These are phyloP conservation scores for Termitomyces sp. DNA, from an alignment of 768 basidiomycete species.

Conservation along the genomic window DNA sequence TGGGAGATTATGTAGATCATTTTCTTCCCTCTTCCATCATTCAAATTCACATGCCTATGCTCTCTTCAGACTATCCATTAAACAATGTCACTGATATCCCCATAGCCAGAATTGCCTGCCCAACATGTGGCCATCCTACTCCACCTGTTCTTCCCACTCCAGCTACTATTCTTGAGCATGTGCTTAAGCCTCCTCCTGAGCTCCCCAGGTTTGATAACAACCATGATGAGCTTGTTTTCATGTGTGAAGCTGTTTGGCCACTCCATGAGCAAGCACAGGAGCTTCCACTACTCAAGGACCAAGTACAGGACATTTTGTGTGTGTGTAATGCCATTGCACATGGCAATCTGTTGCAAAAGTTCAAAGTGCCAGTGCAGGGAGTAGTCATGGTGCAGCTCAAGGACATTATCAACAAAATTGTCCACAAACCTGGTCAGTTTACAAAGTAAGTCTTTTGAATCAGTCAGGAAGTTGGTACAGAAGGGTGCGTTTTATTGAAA, in stretches of 20 bases:
- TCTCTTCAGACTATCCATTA: too few species aligned
- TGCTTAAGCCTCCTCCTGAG: neutral
- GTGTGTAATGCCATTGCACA: constrained; percentile 75
- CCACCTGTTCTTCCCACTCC: neutral
- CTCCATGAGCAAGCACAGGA: constrained; percentile 43
- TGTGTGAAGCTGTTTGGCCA: neutral
- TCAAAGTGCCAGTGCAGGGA: constrained; percentile 77
- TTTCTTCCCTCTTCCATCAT: too few species aligned
- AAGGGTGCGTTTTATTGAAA: constrained; percentile 41
- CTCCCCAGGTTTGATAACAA: constrained; percentile 8
- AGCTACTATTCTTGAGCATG: neutral
- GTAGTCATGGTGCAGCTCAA: constrained; percentile 80
- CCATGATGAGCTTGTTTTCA: constrained; percentile 9
- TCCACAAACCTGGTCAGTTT: constrained; percentile 73
- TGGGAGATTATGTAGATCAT: too few species aligned
- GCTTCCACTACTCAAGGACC: constrained; percentile 74
- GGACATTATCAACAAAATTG: constrained; percentile 73
- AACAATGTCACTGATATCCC: neutral
- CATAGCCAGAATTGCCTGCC: constrained; percentile 9
- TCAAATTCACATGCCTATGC: too few species aligned
- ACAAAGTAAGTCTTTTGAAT: constrained; percentile 89
- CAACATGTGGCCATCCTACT: constrained; percentile 7
- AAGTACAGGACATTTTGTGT: constrained; percentile 78
- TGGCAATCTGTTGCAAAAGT: constrained; percentile 75
- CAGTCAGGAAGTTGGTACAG: constrained; percentile 80